Base-by-base conservation (phyloP, 1,139 yeast species). In the Candida sp. region DNA sequence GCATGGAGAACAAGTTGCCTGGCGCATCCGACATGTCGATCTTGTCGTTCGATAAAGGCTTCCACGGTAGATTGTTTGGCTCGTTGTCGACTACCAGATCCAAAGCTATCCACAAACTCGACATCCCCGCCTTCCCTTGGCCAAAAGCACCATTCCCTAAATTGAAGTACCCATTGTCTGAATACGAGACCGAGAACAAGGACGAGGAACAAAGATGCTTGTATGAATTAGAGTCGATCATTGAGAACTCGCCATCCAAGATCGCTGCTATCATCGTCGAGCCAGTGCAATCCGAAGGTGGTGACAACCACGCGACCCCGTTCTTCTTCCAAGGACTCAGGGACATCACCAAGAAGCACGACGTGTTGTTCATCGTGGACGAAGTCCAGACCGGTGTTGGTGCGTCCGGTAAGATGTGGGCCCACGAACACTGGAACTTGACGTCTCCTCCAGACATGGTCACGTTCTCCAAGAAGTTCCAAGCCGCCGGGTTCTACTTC, bases 341-440 rank as follows among this genome's bases (percentile, higher is more conserved):
- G 72, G 88, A 84, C 54, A 65, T 86, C 52, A 84, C 90, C 35
- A 65, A 75, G 57, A 82, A 84, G 62, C 72, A 84, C 65, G 84
- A 77, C 42, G 80, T 84, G 49, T 80, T 85, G 51, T 78, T 82
- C 77, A 86, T 86, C 57, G 78, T 86, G 46, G 91, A 86, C 64
- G 91, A 86, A 70, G 91, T 86, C 33, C 91, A 86, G 71, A 85
- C 91, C 33, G 91, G 91, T 59, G 86, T 85, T 44, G 91, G 88
- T 58, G 89, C 90, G 30, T 80, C 87, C 47, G 91, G 91, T 60
- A 79, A 80, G 61, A 72, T 85, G 67, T 86, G 91, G 91, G 85
- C 87, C 55, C 91, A 86, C 62, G 90, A 86, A 67, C 87, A 84
- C 67, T 85, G 88, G 70, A 78, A 84, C 59, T 77, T 85, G 58